Percentiles rank a stretch among this genome's conserved stretches.
Conservation (phyloP, 257 asterid species). For the Solanum clarkiae region DNA sequence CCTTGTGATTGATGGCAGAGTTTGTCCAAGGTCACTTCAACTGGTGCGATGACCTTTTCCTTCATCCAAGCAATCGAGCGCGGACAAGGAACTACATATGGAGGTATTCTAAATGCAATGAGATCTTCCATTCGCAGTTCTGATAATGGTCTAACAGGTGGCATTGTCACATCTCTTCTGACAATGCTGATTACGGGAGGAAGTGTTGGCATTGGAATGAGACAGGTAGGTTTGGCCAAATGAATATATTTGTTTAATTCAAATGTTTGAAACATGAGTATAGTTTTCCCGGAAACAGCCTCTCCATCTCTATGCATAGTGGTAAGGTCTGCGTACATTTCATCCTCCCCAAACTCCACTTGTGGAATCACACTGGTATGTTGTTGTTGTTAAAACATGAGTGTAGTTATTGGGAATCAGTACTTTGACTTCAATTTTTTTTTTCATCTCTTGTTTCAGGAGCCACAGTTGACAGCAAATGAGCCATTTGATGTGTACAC, state of each 20-base stretch:
- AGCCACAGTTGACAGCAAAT: slow-evolving; percentile 65
- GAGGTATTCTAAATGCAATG: slow-evolving; percentile 70
- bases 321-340: no score
- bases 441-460: slow-evolving; percentile 29
- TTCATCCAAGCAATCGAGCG: slow-evolving; percentile 88
- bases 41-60: slow-evolving; percentile 95
- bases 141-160: slow-evolving; percentile 31
- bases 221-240: slow-evolving; percentile 41
- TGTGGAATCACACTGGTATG: no score
- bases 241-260: not conserved
- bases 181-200: slow-evolving; percentile 88
- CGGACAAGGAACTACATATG: slow-evolving; percentile 67
- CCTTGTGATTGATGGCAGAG: slow-evolving; percentile 32
- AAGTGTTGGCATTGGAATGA: slow-evolving; percentile 42
- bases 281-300: not conserved
- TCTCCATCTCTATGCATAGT: no score
- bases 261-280: not conserved
- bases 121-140: slow-evolving; percentile 55
- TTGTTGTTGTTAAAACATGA: not conserved
- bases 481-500: slow-evolving; percentile 71
- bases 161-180: slow-evolving; percentile 48
- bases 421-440: not conserved
- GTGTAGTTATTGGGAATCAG: not conserved
- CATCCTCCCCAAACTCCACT: no score
- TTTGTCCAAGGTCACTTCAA: slow-evolving; percentile 75